These are phyloP conservation scores for Lactifluus piperatus DNA, from an alignment of 768 basidiomycete genomes.

Conservation along the genomic window DNA sequence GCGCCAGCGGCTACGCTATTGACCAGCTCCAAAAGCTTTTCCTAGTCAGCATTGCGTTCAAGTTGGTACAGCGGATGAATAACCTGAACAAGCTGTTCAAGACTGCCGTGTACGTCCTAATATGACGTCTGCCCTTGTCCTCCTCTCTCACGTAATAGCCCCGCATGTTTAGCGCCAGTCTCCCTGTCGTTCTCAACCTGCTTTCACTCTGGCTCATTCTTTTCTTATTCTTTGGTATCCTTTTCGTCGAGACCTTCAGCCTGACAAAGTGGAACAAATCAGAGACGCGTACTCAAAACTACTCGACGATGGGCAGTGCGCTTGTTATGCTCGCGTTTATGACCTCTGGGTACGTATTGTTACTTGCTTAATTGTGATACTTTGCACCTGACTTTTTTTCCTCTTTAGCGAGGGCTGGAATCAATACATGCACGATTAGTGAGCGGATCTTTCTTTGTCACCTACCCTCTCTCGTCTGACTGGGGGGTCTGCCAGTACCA, in stretches of 20 bases:
- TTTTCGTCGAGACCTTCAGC: slow-evolving; percentile 85
- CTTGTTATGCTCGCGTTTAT: slow-evolving; percentile 88
- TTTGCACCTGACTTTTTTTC: slow-evolving; percentile 12
- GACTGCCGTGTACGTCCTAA: slow-evolving; percentile 73
- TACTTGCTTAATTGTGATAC: neutral
- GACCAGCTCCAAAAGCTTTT: slow-evolving; percentile 84
- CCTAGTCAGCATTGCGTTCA: slow-evolving; percentile 87
- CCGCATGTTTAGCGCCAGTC: slow-evolving; percentile 50
- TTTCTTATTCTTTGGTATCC: slow-evolving; percentile 86
- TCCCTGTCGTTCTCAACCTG: slow-evolving; percentile 79
- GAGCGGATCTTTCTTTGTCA: slow-evolving; percentile 22
- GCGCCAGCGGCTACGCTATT: slow-evolving; percentile 38
- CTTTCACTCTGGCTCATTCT: slow-evolving; percentile 82
- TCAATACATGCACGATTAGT: slow-evolving; percentile 97
- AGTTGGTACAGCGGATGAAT: slow-evolving; percentile 83
- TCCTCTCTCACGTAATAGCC: neutral
- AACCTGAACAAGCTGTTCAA: slow-evolving; percentile 94
- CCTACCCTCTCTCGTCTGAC: neutral
- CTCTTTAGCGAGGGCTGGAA: slow-evolving; percentile 85
- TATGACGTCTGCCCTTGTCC: neutral
- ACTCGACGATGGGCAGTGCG: slow-evolving; percentile 66
- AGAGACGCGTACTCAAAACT: slow-evolving; percentile 67
- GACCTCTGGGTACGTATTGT: slow-evolving; percentile 69
- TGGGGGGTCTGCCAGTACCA: slow-evolving; percentile 39
- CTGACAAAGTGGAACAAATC: slow-evolving; percentile 76